Evolutionary conservation across 164 flowering plant species (phyloP).

Genomic region (grape (Vitis vinifera)): DNA sequence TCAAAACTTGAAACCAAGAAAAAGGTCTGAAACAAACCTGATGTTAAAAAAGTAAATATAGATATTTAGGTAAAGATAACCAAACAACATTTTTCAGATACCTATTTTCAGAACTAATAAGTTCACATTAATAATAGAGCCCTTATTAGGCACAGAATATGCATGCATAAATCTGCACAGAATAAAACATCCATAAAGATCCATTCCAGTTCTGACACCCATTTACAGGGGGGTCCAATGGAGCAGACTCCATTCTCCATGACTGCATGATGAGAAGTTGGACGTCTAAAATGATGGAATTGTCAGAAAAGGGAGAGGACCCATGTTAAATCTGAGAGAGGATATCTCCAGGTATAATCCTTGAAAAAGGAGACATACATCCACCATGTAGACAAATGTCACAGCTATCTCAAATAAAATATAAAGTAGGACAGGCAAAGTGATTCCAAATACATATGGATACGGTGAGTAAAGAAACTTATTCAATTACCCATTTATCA

Average conservation of each 20-base stretch:
- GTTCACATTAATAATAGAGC: not conserved
- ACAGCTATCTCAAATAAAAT: not conserved
- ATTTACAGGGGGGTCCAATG: not conserved
- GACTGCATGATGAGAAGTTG: too few relatives aligned
- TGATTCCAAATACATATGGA: not conserved
- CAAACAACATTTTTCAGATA: too few relatives aligned
- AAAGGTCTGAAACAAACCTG: not conserved
- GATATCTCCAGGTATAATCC: too few relatives aligned
- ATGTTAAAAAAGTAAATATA: too few relatives aligned
- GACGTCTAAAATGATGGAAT: too few relatives aligned
- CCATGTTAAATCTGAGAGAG: too few relatives aligned
- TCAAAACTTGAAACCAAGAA: not conserved
- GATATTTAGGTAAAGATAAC: too few relatives aligned
- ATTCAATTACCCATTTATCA: slow-evolving; percentile 88
- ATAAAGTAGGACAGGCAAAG: not conserved
- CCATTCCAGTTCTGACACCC: too few relatives aligned
- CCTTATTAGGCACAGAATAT: not conserved
- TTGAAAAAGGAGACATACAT: not conserved
- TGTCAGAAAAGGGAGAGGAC: too few relatives aligned
- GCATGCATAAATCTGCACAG: not conserved
- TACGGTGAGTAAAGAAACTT: not conserved
- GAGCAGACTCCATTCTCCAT: not conserved
- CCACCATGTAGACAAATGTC: not conserved
- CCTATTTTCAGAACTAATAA: not conserved
- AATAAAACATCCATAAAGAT: not conserved